Evolutionary conservation across 495 filamentous ascomycete species (phyloP), one percentile per base, ranked within the genome.

Genomic region (Podospora bellae-mahoneyi): DNA sequence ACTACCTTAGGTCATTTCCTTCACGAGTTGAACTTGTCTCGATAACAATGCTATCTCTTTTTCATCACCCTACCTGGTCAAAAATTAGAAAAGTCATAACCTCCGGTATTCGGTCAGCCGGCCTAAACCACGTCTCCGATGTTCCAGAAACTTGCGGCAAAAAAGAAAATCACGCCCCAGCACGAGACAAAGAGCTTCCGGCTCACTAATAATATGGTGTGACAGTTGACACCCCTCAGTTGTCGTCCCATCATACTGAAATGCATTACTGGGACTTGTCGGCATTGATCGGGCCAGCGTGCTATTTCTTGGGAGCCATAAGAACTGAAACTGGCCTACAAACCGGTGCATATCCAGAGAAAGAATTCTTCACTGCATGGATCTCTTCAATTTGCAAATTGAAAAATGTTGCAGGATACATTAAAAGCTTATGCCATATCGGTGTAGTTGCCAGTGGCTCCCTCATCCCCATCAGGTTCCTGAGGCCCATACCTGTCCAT

Each of bases 401-500:
- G 23, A 23, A 23, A 23, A 23, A 23, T 1, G 23, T 1, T 23
- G 23, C 23, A 23, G 23, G 23, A 23, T 23, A 23, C 23, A 23
- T 2, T 1, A 23, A 23, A 23, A 23, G 2, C 23, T 23, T 48
- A 48, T 10, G 39, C 39, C 39, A 48, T 48, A 13, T 48, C 39
- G 2, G 39, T 13, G 39, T 48, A 48, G 39, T 16, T 13, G 7
- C 39, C 39, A 48, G 39, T 48, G 2, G 18, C 39, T 48, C 15
- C 39, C 15, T 48, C 39, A 13, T 13, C 39, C 15, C 20, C 20
- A 28, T 44, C 30, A 13, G 2, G 9, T 32, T 48, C n/a, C 27
- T 6, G 30, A 28, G 61, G 61, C 9, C 61, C 32, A 55, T 75
- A 75, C 20, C 64, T 54, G 6, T 73, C 67, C 71, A 75, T 72